Evolutionary conservation across 164 flowering plant genomes (phyloP).

Genomic region (Tetrastigma voinierianum): DNA sequence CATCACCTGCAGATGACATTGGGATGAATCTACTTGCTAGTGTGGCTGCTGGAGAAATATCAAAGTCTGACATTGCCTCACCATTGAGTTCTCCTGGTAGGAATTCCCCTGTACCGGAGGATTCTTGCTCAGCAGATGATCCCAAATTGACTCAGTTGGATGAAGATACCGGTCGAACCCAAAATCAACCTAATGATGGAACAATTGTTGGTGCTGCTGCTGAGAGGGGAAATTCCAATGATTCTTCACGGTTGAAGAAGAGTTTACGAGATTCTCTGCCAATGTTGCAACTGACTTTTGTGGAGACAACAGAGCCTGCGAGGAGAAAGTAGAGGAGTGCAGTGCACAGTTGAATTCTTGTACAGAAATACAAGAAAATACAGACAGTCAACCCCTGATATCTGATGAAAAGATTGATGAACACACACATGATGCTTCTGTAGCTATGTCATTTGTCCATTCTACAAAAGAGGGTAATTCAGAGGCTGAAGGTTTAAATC

Average conservation of each 20-base stretch:
- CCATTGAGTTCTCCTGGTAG: slow-evolving; percentile 48
- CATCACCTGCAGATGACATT: slow-evolving; percentile 62
- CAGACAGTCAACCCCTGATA: slow-evolving; percentile 9
- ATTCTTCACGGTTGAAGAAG: slow-evolving; percentile 13
- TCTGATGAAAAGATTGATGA: slow-evolving; percentile 21
- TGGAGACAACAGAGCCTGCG: no score
- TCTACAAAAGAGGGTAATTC: slow-evolving; percentile 7
- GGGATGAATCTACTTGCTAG: slow-evolving; percentile 95
- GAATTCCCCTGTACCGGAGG: slow-evolving; percentile 28
- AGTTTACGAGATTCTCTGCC: neutral
- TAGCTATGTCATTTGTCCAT: neutral
- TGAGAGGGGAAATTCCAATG: slow-evolving; percentile 6
- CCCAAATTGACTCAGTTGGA: slow-evolving; percentile 31
- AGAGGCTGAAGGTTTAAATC: slow-evolving; percentile 14
- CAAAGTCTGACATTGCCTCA: slow-evolving; percentile 46
- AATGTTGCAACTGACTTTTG: neutral
- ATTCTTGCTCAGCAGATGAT: slow-evolving; percentile 23
- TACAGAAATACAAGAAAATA: slow-evolving; percentile 22
- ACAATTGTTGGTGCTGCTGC: slow-evolving; percentile 28
- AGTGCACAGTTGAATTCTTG: slow-evolving; percentile 19
- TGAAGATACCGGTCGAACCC: slow-evolving; percentile 20
- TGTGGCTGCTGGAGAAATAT: slow-evolving; percentile 90
- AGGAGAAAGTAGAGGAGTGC: slow-evolving; percentile 15
- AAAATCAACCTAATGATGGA: slow-evolving; percentile 19
- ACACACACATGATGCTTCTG: neutral